phyloP scores from a whole-genome alignment of 805 yeast species.

The Danielozyma ontarioensis region DNA sequence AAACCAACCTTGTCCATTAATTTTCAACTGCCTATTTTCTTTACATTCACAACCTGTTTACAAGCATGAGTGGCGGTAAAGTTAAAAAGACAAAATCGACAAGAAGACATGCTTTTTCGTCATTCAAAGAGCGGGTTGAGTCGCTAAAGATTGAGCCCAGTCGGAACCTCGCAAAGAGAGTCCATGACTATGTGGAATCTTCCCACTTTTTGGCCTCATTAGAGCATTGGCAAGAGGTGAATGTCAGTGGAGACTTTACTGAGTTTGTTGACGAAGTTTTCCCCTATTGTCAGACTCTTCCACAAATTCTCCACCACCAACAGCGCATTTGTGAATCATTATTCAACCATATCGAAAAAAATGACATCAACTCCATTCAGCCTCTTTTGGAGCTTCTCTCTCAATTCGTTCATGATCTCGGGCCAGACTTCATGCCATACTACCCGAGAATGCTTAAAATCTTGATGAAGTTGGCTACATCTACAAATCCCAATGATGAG shows the following conservation, averaged over 20 bases:
- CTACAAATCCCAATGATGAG: constrained; percentile 39
- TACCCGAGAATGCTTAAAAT: constrained; percentile 50
- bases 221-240: constrained; percentile 85
- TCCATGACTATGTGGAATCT: constrained; percentile 64
- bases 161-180: constrained; percentile 49
- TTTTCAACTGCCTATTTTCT: not conserved
- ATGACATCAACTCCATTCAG: constrained; percentile 70
- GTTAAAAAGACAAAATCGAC: constrained; percentile 47
- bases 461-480: constrained; percentile 43
- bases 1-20: too few relatives aligned
- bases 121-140: constrained; percentile 83
- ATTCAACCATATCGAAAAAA: constrained; percentile 38
- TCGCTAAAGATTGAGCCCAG: constrained; percentile 75
- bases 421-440: constrained; percentile 79
- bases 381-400: constrained; percentile 74
- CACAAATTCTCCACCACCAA: constrained; percentile 76
- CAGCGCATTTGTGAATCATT: constrained; percentile 50
- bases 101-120: constrained; percentile 56
- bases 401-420: constrained; percentile 87
- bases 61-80: constrained; percentile 6
- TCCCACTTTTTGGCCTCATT: constrained; percentile 78
- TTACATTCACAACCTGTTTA: not conserved
- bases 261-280: constrained; percentile 55
- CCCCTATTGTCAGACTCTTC: constrained; percentile 59
- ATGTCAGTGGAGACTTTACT: constrained; percentile 66